Evolutionary conservation across 805 yeast species (phyloP), one percentile per base, ranked within the genome.

Genomic region (Yamadazyma philogaea): DNA sequence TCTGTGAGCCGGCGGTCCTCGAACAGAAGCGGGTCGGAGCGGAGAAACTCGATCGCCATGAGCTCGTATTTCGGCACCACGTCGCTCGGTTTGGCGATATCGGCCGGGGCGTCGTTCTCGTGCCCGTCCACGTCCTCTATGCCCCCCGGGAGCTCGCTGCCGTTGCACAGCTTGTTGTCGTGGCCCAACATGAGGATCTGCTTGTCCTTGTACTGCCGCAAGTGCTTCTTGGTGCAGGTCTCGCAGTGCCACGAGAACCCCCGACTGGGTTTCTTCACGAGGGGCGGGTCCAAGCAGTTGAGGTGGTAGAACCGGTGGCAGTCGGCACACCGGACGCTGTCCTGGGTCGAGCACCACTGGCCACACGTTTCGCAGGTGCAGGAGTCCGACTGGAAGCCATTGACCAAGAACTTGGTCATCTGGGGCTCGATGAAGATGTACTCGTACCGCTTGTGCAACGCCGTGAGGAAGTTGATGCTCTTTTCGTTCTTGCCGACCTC

Each of bases 181-280:
- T 63, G 64, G 11, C 70, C 62, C 34, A 70, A 58, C 74, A 70
- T 70, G 42, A 70, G 44, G 41, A 60, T 60, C 28, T 61, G 62
- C 50, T 59, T 72, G 50, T 60, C 59, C 42, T 63, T 68, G 43
- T 68, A 60, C 43, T 67, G 71, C 24, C 64, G 48, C 36, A 81
- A 84, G 39, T 76, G 74, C 24, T 68, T 73, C 50, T 78, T 76
- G n/a, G 82, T 72, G 64, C 97, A 89, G 4, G 68, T 59, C 21
- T 87, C 90, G 68, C 97, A 89, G 19, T 87, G 76, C 96, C 96
- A 90, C 7, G 88, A 86, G 57, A 87, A 85, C 1, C 96, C 96
- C 44, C 95, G 67, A 34, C 86, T 81, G 1, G 96, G 96, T 54
- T 86, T 86, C 48, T 78, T 77, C 40, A 77, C 59, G 30, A 88